phyloP scores from a whole-genome alignment of 345 rosid species.

The Cardamine occulta region DNA sequence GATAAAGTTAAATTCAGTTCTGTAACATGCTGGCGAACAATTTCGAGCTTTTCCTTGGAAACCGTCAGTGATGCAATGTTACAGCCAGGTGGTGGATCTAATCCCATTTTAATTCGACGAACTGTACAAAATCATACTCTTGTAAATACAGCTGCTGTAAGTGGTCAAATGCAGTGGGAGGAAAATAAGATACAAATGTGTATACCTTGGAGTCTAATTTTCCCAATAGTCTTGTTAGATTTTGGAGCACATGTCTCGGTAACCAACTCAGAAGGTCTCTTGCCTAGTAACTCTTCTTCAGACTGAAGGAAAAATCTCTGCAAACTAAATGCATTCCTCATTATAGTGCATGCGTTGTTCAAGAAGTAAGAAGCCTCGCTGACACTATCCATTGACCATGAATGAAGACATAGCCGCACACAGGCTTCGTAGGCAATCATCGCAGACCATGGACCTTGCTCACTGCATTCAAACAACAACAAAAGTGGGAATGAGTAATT shows the following conservation, averaged over 20 bases:
- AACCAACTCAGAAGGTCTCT: constrained; percentile 63
- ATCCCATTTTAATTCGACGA: constrained; percentile 76
- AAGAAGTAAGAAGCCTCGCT: constrained; percentile 76
- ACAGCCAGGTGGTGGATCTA: constrained; percentile 80
- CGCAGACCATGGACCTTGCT: constrained; percentile 93
- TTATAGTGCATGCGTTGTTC: constrained; percentile 72
- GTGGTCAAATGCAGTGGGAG: constrained; percentile 23
- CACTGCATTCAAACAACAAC: constrained; percentile 53
- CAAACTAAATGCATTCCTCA: constrained; percentile 80
- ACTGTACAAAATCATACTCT: constrained; percentile 55
- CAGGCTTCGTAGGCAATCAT: constrained; percentile 93
- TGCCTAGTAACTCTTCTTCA: constrained; percentile 83
- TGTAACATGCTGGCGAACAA: constrained; percentile 58
- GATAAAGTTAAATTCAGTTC: constrained; percentile 57
- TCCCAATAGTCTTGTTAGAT: constrained; percentile 74
- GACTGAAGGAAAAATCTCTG: constrained; percentile 75
- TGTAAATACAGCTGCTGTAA: constrained; percentile 11
- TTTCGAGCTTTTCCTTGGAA: constrained; percentile 58
- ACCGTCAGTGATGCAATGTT: constrained; percentile 59
- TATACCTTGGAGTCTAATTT: constrained; percentile 90
- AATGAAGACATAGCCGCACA: constrained; percentile 83
- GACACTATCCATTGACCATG: constrained; percentile 74
- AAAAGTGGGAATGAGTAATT: neutral
- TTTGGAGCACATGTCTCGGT: constrained; percentile 68
- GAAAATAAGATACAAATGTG: neutral